phyloP scores from a whole-genome alignment of 768 basidiomycete species.

The Hirschioporus abietinus region DNA sequence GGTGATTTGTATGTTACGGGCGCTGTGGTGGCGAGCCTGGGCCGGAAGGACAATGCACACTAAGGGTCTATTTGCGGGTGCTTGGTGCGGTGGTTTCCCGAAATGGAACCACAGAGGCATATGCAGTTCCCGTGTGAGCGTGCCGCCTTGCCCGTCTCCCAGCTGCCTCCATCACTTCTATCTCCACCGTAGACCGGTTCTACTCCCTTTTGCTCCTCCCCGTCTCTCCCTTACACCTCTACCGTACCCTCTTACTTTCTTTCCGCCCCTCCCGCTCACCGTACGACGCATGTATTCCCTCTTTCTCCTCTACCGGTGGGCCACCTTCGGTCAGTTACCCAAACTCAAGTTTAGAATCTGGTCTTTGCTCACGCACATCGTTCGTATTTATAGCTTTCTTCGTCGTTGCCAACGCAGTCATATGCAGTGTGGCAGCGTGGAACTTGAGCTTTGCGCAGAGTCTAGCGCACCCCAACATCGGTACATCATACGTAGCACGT shows the following conservation, averaged over 20 bases:
- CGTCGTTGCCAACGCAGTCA: constrained; percentile 58
- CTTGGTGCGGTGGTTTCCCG: not conserved
- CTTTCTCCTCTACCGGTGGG: constrained; percentile 49
- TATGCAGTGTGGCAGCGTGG: constrained; percentile 65
- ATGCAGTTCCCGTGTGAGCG: not conserved
- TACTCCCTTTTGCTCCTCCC: constrained; percentile 1
- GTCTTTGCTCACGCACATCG: constrained; percentile 1
- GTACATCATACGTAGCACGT: not conserved
- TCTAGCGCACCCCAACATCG: constrained; percentile 10
- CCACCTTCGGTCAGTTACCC: constrained; percentile 49
- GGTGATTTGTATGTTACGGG: not conserved
- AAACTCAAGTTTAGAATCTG: not conserved
- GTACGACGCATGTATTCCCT: constrained; percentile 34
- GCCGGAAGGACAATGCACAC: not conserved
- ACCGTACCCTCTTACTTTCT: constrained; percentile 15
- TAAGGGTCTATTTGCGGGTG: not conserved
- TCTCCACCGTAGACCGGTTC: constrained; percentile 3
- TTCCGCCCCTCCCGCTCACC: constrained; percentile 18
- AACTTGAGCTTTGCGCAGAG: constrained; percentile 48
- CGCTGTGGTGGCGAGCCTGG: not conserved
- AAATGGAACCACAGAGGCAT: not conserved
- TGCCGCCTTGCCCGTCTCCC: not conserved
- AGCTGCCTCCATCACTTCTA: constrained; percentile 1
- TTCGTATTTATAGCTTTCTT: constrained; percentile 40
- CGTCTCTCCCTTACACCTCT: constrained; percentile 6